Base-by-base conservation (phyloP, 441 rosid species). In the Gossypium davidsonii region DNA sequence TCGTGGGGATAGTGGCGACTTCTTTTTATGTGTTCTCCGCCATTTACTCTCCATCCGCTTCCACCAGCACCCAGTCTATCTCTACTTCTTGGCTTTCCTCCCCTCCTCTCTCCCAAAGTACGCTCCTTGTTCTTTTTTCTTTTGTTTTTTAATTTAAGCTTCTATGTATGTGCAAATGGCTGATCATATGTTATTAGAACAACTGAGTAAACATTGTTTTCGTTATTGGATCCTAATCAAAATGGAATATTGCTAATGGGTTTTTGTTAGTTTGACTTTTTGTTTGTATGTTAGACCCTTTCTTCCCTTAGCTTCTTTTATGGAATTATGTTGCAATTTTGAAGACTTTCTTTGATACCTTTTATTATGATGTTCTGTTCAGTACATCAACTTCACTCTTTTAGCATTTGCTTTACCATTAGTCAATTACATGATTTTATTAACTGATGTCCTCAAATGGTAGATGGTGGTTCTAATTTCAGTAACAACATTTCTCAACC, bases 21-120 rank as follows among this genome's bases (percentile, higher is more conserved):
- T 82, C 97, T 31, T 83, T 91, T 71, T 95, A 86, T 74, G 93
- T 95, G 73, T 89, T 90, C 85, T 89, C 98, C 31, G 93, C 97
- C 34, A 75, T 91, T 77, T 85, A 84, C 84, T 85, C 99, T 59
- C 80, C 91, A 67, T 12, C 83, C 71, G 77, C 73, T 67, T 61
- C 72, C 61, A 51, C 85, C 74, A 37, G 44, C 44, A 21, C 88
- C 34, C 59, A 26, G 17, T 65, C 84, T 60, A 70, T 75, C 79
- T 81, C 85, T 71, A 70, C 86, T 72, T 72, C 83, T 12, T 85
- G 89, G 90, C 81, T 86, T 57, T 87, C 97, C 25, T 79, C 95
- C 61, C 87, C 93, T 75, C 73, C 87, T 59, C 34, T 71, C 0
- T 70, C 86, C 65, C 64, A 39, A 42, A 55, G 90, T 89, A 79